Evolutionary conservation across 169 alveolate genomes (phyloP), one percentile per base, ranked within the genome.

Genomic region (Blepharisma undulans): DNA sequence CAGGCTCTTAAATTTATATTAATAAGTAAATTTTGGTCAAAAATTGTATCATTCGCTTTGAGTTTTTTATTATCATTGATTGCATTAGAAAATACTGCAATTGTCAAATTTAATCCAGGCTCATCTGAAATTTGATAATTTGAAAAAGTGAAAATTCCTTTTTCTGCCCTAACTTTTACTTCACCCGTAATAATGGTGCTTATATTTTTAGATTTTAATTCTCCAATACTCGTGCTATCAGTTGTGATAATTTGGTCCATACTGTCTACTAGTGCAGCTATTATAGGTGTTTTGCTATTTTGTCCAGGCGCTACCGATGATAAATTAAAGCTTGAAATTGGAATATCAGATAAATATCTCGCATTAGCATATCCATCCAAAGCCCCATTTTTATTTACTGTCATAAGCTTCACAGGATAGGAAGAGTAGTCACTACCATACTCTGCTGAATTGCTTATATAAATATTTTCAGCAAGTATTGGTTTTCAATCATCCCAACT

Each of bases 381-480:
- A 6, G 5, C 29, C 10, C 72, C 27, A 34, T 30, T 82, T 21
- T 82, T 10, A 19, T 33, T 33, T 34, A 34, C 7, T 7, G 18
- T 59, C 27, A 82, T 25, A 22, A 22, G 29, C 8, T 32, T 48
- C 0, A 32, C 8, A 79, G 90, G 72, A 8, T 66, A 66, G 30
- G 84, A 66, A 3, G 90, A 82, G 30, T 61, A 66, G 29, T 86
- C 36, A 72, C 14, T 25, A 25, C 90, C 90, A 86, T 86, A 86
- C 25, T 25, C 66, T 0, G 90, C 90, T 0, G 14, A 12, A 36
- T 86, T 86, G 32, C 66, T 72, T 21, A 21, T 86, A 12, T 66
- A 30, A 61, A 16, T 21, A 86, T 60, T 61, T 7, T 22, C 71
- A 4, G 1, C 0, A 12, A 27, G 33, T 72, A 2, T 30, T 10